Evolutionary conservation across 192 early-diverging fungal species (phyloP).

Genomic region (Chytriomyces sp.): DNA sequence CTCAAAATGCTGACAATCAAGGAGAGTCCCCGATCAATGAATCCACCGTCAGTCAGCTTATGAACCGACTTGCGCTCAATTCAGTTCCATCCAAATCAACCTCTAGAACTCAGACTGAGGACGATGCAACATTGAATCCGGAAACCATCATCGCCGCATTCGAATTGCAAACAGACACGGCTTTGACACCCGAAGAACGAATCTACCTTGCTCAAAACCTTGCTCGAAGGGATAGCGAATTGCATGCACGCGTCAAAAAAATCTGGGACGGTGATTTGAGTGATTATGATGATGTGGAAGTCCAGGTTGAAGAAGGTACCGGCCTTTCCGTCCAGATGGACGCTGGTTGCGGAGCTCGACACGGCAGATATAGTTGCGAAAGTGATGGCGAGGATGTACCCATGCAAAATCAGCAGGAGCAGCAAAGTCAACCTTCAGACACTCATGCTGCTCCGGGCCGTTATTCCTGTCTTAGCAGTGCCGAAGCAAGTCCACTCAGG

Average conservation of each 20-base stretch:
- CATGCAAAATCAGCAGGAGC: too few species aligned
- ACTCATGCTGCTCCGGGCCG: slow-evolving; percentile 1
- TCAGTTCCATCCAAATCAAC: slow-evolving; percentile 6
- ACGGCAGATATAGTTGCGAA: neutral
- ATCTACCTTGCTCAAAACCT: neutral
- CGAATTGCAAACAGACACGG: slow-evolving; percentile 1
- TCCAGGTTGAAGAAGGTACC: neutral
- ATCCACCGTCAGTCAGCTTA: slow-evolving; percentile 10
- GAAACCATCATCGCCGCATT: neutral
- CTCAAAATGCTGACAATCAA: neutral
- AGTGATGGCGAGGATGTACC: neutral
- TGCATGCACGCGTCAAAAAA: slow-evolving; percentile 6
- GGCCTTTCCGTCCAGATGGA: too few species aligned
- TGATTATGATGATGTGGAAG: slow-evolving; percentile 24
- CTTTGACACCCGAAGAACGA: neutral
- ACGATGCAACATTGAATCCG: neutral
- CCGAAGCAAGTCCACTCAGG: slow-evolving; percentile 4
- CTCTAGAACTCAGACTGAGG: neutral
- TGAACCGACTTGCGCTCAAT: slow-evolving; percentile 1
- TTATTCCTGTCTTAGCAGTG: neutral
- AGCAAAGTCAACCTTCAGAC: too few species aligned
- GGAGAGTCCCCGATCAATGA: neutral
- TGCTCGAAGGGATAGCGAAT: neutral
- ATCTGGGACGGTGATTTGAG: slow-evolving; percentile 17
- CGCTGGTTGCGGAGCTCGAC: too few species aligned